Percentiles rank a stretch among this genome's conserved stretches.
These are phyloP conservation scores for Penicillium sp. DNA, from an alignment of 2,329 filamentous ascomycete genomes.

Conservation along the genomic window DNA sequence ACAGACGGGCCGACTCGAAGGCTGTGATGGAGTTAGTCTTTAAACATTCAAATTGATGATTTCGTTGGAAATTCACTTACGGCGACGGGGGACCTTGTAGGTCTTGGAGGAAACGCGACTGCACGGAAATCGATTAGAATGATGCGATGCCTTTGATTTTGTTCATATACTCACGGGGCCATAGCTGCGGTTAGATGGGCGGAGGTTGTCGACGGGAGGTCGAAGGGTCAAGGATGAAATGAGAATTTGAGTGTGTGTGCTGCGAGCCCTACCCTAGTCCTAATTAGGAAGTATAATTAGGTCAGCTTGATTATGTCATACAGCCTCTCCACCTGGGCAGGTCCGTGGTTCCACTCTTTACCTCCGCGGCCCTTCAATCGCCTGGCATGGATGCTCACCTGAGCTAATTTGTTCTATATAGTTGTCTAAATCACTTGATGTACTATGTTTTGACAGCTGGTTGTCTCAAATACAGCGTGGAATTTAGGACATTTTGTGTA, in stretches of 20 bases:
- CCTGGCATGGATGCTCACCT: neutral
- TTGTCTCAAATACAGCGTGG: rapidly evolving
- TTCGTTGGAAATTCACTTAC: conserved; percentile 43
- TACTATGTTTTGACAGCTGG: neutral
- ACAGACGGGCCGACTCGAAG: conserved; percentile 99
- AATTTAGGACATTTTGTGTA: too few species aligned
- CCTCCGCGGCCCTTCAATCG: neutral
- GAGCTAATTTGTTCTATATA: neutral
- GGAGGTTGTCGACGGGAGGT: conserved; percentile 40
- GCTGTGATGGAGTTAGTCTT: conserved; percentile 52
- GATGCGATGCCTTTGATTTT: conserved; percentile 37
- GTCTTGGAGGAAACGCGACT: conserved; percentile 92
- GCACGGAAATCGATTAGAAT: conserved; percentile 29
- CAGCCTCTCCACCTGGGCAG: neutral
- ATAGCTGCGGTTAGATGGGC: conserved; percentile 40
- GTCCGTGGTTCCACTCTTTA: neutral
- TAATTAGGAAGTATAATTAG: neutral
- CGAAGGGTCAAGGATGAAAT: conserved; percentile 27
- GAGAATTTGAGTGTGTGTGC: conserved; percentile 13
- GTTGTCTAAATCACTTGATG: neutral
- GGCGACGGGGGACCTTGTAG: conserved; percentile 96
- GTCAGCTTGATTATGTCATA: neutral
- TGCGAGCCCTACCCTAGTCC: conserved; percentile 7
- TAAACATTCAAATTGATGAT: conserved; percentile 9
- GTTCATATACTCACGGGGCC: conserved; percentile 44